Conservation (phyloP, 495 filamentous ascomycete genomes). For the Aspergillus kassunensis region DNA sequence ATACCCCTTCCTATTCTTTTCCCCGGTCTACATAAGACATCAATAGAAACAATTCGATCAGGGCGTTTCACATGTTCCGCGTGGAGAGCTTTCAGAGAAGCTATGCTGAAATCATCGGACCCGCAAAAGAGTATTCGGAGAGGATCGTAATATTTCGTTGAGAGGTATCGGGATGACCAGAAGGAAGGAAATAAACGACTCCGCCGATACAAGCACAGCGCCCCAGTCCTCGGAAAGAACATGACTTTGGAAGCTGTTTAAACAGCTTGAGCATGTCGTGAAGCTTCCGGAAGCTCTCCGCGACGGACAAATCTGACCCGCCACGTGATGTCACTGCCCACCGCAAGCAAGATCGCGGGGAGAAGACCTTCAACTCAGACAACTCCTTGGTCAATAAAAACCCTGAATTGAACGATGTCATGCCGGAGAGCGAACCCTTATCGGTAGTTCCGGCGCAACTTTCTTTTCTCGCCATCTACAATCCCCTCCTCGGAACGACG, state of each 20-base stretch:
- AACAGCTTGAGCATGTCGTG: slow-evolving; percentile 1
- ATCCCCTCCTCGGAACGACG: slow-evolving; percentile 78
- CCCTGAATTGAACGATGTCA: no score
- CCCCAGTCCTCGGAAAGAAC: slow-evolving; percentile 21
- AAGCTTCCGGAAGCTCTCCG: slow-evolving; percentile 15
- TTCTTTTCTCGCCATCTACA: slow-evolving; percentile 89
- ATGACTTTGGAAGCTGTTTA: slow-evolving; percentile 12
- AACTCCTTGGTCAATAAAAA: no score
- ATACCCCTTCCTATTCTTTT: slow-evolving; percentile 72
- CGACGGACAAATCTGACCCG: not conserved
- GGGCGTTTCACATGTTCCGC: slow-evolving; percentile 51
- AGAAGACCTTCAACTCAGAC: no score
- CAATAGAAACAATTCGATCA: slow-evolving; percentile 68
- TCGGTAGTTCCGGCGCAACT: slow-evolving; percentile 73
- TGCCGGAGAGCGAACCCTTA: slow-evolving; percentile 36
- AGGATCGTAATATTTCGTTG: slow-evolving; percentile 50
- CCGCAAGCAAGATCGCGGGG: slow-evolving; percentile 12
- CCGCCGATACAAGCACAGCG: slow-evolving; percentile 23
- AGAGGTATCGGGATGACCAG: slow-evolving; percentile 21
- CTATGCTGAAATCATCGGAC: slow-evolving; percentile 86
- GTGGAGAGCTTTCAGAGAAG: slow-evolving; percentile 69
- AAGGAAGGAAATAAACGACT: slow-evolving; percentile 6
- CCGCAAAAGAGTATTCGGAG: slow-evolving; percentile 94
- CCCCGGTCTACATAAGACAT: slow-evolving; percentile 77
- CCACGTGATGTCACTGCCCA: slow-evolving; percentile 43